These are phyloP conservation scores for Caloboletus inedulis DNA, from an alignment of 1,284 basidiomycete species.

Conservation along the genomic window DNA sequence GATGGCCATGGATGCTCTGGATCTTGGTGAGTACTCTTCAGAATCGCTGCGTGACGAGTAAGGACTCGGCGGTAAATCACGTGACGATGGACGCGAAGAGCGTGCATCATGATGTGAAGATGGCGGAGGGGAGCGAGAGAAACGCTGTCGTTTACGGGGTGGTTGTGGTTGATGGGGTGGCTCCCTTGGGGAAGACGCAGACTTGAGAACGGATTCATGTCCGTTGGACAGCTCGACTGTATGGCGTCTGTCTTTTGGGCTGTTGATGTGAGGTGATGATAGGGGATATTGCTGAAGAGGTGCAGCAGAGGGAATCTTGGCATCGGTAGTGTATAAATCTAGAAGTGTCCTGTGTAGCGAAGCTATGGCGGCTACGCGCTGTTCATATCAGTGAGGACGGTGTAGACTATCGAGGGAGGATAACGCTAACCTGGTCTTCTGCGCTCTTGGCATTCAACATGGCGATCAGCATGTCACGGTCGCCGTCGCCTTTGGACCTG, in stretches of 20 bases:
- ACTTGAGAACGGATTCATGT: constrained; percentile 14
- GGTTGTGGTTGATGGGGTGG: constrained; percentile 24
- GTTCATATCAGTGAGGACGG: constrained; percentile 15
- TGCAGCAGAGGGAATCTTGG: constrained; percentile 15
- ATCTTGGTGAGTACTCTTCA: constrained; percentile 35
- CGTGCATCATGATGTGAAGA: constrained; percentile 26
- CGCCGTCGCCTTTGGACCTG: constrained; percentile 78
- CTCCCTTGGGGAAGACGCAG: constrained; percentile 22
- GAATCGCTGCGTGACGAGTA: constrained; percentile 37
- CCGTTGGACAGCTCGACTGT: constrained; percentile 15
- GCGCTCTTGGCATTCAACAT: constrained; percentile 87
- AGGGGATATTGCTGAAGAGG: constrained; percentile 25
- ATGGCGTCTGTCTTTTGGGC: constrained; percentile 22
- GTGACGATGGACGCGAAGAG: constrained; percentile 28
- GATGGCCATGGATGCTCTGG: constrained; percentile 35
- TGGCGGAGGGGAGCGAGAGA: constrained; percentile 34
- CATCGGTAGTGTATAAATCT: constrained; percentile 50
- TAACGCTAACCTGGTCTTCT: constrained; percentile 71
- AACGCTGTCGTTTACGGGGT: constrained; percentile 47
- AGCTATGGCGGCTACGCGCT: constrained; percentile 69
- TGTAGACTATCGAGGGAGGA: constrained; percentile 4
- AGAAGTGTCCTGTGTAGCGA: constrained; percentile 67
- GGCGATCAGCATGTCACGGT: constrained; percentile 83
- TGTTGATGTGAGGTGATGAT: constrained; percentile 15
- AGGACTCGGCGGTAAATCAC: constrained; percentile 35